Evolutionary conservation across 2,329 filamentous ascomycete genomes (phyloP).

Genomic region (Talaromyces marneffei): DNA sequence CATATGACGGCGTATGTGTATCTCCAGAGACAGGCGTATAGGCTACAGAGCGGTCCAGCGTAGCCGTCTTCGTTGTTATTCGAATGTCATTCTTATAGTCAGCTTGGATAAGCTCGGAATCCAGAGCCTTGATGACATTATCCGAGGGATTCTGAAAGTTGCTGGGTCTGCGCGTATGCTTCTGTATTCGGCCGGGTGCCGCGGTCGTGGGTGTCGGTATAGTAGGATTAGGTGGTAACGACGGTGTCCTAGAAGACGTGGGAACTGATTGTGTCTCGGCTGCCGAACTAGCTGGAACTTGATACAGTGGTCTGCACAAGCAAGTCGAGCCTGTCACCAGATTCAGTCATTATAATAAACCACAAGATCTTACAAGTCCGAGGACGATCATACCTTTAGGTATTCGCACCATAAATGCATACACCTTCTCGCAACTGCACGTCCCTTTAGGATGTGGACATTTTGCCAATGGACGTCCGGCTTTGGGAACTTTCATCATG

Average conservation of each 20-base stretch:
- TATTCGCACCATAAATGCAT: constrained; percentile 42
- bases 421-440: constrained; percentile 39
- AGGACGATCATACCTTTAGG: constrained; percentile 33
- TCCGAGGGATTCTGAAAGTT: constrained; percentile 30
- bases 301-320: constrained; percentile 38
- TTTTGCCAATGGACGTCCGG: constrained; percentile 43
- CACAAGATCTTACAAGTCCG: background rate
- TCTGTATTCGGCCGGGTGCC: constrained; percentile 32
- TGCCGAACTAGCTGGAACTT: constrained; percentile 26
- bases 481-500: constrained; percentile 47
- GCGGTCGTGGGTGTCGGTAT: constrained; percentile 17
- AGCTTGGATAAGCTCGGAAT: constrained; percentile 15
- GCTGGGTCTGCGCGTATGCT: constrained; percentile 29
- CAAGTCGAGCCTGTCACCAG: constrained; percentile 32
- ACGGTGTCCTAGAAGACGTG: constrained; percentile 17
- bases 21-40: background rate
- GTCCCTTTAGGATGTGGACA: constrained; percentile 42
- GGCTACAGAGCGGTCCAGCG: background rate
- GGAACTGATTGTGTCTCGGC: constrained; percentile 20
- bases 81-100: constrained; percentile 17
- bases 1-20: background rate
- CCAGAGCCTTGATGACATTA: constrained; percentile 30
- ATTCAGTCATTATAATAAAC: background rate
- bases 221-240: background rate
- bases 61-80: constrained; percentile 19